Conservation (phyloP, 352 stramenopile species). For the Pythium aphanidermatum region DNA sequence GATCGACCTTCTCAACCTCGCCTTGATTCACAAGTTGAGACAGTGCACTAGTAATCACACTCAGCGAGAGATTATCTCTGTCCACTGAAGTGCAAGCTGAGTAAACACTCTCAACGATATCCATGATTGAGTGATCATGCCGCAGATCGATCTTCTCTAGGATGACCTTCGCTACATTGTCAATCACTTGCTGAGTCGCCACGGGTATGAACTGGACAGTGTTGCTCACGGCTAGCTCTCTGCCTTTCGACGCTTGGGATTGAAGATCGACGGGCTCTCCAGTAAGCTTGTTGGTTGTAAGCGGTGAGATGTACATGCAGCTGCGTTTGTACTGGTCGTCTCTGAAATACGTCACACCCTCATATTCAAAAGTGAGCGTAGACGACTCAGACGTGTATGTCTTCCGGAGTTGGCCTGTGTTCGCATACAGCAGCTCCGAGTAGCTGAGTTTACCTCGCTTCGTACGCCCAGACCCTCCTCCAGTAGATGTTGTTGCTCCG, state of each 20-base stretch:
- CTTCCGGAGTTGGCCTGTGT: conserved; percentile 75
- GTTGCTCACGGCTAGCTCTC: background rate
- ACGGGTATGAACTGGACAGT: conserved; percentile 14
- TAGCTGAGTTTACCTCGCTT: conserved; percentile 78
- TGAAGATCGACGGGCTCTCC: conserved; percentile 14
- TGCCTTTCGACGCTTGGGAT: conserved; percentile 7
- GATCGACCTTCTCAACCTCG: conserved; percentile 40
- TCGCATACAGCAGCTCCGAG: conserved; percentile 72
- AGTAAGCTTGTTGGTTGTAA: conserved; percentile 22
- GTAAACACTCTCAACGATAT: conserved; percentile 52
- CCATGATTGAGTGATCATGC: conserved; percentile 40
- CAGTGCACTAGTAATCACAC: conserved; percentile 50
- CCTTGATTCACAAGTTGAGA: conserved; percentile 43
- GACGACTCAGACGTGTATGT: conserved; percentile 77
- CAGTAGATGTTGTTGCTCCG: conserved; percentile 11
- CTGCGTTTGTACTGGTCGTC: conserved; percentile 80
- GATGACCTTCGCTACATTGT: conserved; percentile 43
- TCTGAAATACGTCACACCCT: conserved; percentile 55
- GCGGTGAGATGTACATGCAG: conserved; percentile 70
- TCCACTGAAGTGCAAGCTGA: background rate
- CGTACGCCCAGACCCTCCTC: conserved; percentile 3
- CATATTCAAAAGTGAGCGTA: conserved; percentile 71
- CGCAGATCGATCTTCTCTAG: conserved; percentile 56
- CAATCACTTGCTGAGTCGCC: conserved; percentile 17
- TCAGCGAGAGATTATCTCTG: conserved; percentile 27